Percentiles rank a stretch among this genome's conserved stretches.
These are phyloP conservation scores for Pseudevernia furfuracea DNA, from an alignment of 495 filamentous ascomycete species.

Conservation along the genomic window DNA sequence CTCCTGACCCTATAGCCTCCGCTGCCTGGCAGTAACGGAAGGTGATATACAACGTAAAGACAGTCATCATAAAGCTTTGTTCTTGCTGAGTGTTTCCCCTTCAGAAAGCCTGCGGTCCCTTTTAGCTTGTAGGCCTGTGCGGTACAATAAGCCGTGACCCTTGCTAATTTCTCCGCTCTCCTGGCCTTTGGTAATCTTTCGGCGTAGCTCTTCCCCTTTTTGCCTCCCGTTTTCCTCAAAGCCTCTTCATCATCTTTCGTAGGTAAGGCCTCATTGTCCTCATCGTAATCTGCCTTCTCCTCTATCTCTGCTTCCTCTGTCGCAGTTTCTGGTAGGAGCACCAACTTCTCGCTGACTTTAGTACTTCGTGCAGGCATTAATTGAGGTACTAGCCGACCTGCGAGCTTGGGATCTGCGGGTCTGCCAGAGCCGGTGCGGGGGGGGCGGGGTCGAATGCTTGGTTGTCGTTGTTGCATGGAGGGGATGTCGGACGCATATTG, in stretches of 20 bases:
- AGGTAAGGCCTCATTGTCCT: conserved; percentile 60
- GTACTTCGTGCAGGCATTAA: conserved; percentile 81
- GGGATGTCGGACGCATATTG: conserved; percentile 92
- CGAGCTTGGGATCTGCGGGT: conserved; percentile 36
- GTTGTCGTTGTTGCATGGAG: conserved; percentile 80
- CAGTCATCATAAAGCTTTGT: conserved; percentile 99
- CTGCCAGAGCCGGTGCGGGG: conserved; percentile 37
- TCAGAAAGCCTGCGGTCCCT: conserved; percentile 76
- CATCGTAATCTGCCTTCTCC: conserved; percentile 47
- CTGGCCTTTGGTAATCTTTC: conserved; percentile 87
- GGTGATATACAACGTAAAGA: conserved; percentile 89
- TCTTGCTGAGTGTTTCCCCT: conserved; percentile 79
- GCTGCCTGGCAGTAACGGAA: conserved; percentile 74
- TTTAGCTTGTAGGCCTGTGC: conserved; percentile 88
- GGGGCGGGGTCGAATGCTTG: conserved; percentile 48
- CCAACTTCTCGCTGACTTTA: conserved; percentile 90
- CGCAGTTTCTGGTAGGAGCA: conserved; percentile 80
- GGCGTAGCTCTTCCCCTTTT: conserved; percentile 84
- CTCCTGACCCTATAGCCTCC: conserved; percentile 84
- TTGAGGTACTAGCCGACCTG: conserved; percentile 50
- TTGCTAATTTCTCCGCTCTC: conserved; percentile 75
- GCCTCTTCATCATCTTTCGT: conserved; percentile 73
- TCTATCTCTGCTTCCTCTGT: conserved; percentile 38
- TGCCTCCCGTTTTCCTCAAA: conserved; percentile 52
- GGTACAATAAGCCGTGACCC: conserved; percentile 93